Evolutionary conservation across 1,284 basidiomycete genomes (phyloP).

Genomic region (Papiliotrema laurentii): DNA sequence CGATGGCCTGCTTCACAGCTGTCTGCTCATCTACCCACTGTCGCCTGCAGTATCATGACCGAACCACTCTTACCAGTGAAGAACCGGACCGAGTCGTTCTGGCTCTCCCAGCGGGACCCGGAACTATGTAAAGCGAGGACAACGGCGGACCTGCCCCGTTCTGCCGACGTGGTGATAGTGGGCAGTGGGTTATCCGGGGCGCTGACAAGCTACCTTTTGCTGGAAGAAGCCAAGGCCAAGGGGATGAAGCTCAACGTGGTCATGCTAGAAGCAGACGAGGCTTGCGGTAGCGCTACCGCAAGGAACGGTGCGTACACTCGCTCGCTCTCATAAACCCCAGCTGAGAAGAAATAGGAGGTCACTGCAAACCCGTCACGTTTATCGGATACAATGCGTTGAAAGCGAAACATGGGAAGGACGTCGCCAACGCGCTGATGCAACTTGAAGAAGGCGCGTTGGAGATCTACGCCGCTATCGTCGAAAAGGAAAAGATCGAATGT

Average conservation of each 20-base stretch:
- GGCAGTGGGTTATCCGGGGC: conserved; percentile 38
- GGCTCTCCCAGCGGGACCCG: conserved; percentile 21
- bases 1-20: no score
- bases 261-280: conserved; percentile 40
- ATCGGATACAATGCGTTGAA: conserved; percentile 29
- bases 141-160: conserved; percentile 20
- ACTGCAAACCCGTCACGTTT: conserved; percentile 36
- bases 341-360: conserved; percentile 19
- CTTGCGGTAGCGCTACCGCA: conserved; percentile 37
- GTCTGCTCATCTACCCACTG: no score
- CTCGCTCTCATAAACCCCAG: neutral
- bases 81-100: conserved; percentile 24
- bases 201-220: conserved; percentile 26
- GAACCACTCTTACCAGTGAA: conserved; percentile 19
- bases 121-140: conserved; percentile 19
- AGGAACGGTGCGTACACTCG: conserved; percentile 28
- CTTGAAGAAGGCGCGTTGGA: conserved; percentile 23
- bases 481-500: conserved; percentile 28
- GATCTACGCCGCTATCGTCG: conserved; percentile 19
- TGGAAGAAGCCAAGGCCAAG: conserved; percentile 9
- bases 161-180: conserved; percentile 33
- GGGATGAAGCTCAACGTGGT: conserved; percentile 23
- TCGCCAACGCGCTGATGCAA: conserved; percentile 22
- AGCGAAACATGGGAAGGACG: conserved; percentile 23
- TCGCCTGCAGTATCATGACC: no score